Evolutionary conservation across 2,329 filamentous ascomycete species (phyloP).

Genomic region (Penicillium thymicola): DNA sequence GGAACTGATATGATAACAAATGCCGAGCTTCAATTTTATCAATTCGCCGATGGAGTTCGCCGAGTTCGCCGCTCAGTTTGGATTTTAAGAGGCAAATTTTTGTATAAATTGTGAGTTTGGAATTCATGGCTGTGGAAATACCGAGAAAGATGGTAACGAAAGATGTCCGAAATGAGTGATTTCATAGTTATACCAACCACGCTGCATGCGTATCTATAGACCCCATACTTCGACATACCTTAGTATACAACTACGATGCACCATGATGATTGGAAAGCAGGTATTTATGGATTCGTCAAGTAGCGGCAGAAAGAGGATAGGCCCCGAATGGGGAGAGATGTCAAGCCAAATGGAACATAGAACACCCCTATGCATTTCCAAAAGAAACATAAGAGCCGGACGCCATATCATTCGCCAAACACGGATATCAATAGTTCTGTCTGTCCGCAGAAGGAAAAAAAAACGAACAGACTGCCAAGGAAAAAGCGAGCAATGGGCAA

Average conservation of each 20-base stretch:
- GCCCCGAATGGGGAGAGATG: slow-evolving; percentile 13
- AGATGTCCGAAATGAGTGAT: not conserved
- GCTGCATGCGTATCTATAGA: no score
- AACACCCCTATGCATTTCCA: slow-evolving; percentile 23
- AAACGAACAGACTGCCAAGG: slow-evolving; percentile 12
- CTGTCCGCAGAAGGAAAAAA: slow-evolving; percentile 1
- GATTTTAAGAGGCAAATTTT: not conserved
- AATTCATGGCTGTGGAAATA: not conserved
- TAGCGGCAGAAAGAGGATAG: slow-evolving; percentile 20
- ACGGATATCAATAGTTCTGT: slow-evolving; percentile 35
- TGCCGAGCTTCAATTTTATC: slow-evolving; percentile 16
- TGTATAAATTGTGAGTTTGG: not conserved
- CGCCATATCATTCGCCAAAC: slow-evolving; percentile 35
- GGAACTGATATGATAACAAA: slow-evolving; percentile 18
- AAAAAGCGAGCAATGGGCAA: slow-evolving; percentile 12
- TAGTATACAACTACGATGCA: slow-evolving; percentile 1
- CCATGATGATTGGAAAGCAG: slow-evolving; percentile 3
- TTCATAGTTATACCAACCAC: not conserved
- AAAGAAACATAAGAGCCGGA: slow-evolving; percentile 26
- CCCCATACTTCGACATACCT: not conserved
- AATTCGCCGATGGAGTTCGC: slow-evolving; percentile 13
- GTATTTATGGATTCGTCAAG: slow-evolving; percentile 26
- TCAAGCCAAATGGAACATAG: slow-evolving; percentile 12
- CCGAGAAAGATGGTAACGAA: not conserved
- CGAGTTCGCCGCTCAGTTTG: slow-evolving; percentile 16